Conservation (phyloP, 2,329 filamentous ascomycete genomes). For the Trichoderma polysporum region DNA sequence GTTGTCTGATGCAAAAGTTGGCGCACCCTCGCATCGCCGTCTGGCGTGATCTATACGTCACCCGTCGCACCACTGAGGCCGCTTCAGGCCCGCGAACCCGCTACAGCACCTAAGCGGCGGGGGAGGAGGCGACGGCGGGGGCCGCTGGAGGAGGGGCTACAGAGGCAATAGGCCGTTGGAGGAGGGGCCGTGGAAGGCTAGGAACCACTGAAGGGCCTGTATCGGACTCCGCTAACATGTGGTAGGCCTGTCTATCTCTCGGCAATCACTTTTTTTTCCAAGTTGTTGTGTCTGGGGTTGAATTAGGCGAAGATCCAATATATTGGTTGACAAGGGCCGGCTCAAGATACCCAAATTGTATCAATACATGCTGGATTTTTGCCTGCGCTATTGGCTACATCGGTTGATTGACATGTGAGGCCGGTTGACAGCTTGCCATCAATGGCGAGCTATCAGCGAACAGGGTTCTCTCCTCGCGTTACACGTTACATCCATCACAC, state of each 20-base stretch:
- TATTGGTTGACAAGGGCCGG: neutral
- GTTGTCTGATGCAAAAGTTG: slow-evolving; percentile 17
- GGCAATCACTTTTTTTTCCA: neutral
- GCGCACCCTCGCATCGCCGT: slow-evolving; percentile 14
- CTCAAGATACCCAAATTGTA: neutral
- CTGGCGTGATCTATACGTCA: slow-evolving; percentile 21
- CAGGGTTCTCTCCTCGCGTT: neutral
- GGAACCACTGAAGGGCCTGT: neutral
- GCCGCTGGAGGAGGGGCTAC: neutral
- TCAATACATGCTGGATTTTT: neutral
- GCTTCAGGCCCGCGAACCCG: neutral
- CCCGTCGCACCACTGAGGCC: slow-evolving; percentile 3
- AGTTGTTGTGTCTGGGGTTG: too few species aligned
- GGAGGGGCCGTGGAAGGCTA: neutral
- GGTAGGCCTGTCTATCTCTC: neutral
- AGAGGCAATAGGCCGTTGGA: neutral
- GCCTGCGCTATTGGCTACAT: neutral
- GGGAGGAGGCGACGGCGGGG: neutral
- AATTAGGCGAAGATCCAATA: neutral
- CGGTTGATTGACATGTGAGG: slow-evolving; percentile 6
- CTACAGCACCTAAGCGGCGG: neutral
- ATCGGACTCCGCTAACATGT: slow-evolving; percentile 3
- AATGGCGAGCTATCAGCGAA: neutral
- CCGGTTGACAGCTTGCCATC: neutral
- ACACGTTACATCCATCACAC: neutral